Evolutionary conservation across 179 eudicot species (phyloP), one percentile per base, ranked within the genome.

Genomic region (Vitellaria paradoxa): DNA sequence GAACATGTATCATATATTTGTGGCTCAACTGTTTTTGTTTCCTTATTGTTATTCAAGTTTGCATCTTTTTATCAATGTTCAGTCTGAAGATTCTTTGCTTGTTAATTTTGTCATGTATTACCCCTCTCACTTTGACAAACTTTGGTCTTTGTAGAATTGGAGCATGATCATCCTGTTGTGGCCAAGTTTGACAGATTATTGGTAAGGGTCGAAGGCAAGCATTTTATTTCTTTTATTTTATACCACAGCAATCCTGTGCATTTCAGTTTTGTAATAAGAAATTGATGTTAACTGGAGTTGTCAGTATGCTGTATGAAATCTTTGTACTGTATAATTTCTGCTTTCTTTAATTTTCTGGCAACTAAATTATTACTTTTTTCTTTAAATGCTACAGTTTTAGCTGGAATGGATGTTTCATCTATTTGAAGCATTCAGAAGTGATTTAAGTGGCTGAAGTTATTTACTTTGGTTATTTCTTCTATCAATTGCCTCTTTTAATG

Each of bases 161-260:
- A 83, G 83, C 86, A 87, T 74, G 82, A 84, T 76, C 84, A 87
- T 82, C 91, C 92, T 6, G 76, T 83, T 75, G 76, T 77, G 67
- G 87, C 87, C 61, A 92, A 91, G 82, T 89, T 96, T 81, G 92
- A 87, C 85, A 82, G 94, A 77, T 79, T 96, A 78, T 76, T 96
- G 94, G 99, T 96, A 91, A 88, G 94, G 77, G 68, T 71, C 42
- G 68, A 18, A 37, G 40, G 78, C 37, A 74, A 65, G 24, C 49
- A 47, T 71, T 21, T 77, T 37, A 45, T 30, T 42, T 68, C 52
- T 69, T 13, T 64, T 53, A 14, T 42, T 21, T 17, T 42, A 23
- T 20, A 9, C 42, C 53, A 26, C 62, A 30, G 6, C 18, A 15
- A n/a, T 53, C 15, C 0, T 14, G 40, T 52, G 30, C 26, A 7